These are phyloP conservation scores for Fraxinus baroniana DNA, from an alignment of 305 asterid genomes.

Conservation along the genomic window DNA sequence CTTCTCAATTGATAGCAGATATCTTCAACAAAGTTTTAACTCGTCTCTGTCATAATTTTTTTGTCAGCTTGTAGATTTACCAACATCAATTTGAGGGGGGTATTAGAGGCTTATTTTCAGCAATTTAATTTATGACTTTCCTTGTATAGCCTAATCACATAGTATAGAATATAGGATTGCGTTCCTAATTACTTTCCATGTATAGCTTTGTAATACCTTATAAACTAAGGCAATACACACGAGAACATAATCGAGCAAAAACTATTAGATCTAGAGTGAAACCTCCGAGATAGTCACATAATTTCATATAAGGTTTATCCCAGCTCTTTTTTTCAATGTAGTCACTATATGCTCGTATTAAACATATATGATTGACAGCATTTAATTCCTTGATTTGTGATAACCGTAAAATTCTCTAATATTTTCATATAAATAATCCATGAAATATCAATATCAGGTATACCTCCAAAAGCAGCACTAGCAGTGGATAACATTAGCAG, in stretches of 20 bases:
- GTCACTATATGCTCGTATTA: neutral
- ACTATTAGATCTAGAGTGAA: neutral
- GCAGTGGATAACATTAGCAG: slow-evolving; percentile 60
- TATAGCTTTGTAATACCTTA: too few species aligned
- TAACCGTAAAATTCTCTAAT: slow-evolving; percentile 15
- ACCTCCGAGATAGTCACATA: neutral
- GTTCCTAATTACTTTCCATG: too few species aligned
- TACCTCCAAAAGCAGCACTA: slow-evolving; percentile 81
- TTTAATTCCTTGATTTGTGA: neutral
- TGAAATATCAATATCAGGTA: slow-evolving; percentile 17
- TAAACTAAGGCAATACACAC: too few species aligned
- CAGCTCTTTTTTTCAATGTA: neutral
- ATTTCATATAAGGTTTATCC: neutral
- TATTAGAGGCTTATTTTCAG: too few species aligned
- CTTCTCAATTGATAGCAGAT: too few species aligned
- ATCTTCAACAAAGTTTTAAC: too few species aligned
- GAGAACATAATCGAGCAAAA: too few species aligned
- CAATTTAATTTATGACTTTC: too few species aligned
- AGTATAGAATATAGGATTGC: too few species aligned
- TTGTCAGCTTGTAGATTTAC: too few species aligned
- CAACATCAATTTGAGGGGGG: neutral
- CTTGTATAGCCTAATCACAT: too few species aligned
- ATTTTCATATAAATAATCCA: slow-evolving; percentile 16
- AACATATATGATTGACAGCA: neutral
- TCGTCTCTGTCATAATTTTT: too few species aligned